phyloP scores from a whole-genome alignment of 495 filamentous ascomycete genomes.

The Daldinia vernicosa region DNA sequence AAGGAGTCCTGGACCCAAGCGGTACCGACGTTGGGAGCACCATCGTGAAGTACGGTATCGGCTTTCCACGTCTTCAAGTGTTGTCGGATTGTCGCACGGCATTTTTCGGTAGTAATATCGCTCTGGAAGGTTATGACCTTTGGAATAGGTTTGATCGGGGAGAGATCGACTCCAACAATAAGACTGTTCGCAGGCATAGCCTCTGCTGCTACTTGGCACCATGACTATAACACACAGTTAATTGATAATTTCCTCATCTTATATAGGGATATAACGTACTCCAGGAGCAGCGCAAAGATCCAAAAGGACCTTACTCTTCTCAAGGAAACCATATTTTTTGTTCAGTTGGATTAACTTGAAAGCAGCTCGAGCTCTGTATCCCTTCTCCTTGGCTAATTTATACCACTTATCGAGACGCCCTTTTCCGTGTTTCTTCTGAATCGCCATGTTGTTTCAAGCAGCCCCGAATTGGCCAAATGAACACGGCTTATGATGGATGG shows the following conservation, averaged over 20 bases:
- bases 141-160: constrained; percentile 95
- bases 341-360: constrained; percentile 99
- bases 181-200: constrained; percentile 89
- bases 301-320: constrained; percentile 92
- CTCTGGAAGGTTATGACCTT: constrained; percentile 93
- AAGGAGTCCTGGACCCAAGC: constrained; percentile 99
- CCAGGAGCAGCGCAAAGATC: constrained; percentile 98
- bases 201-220: constrained; percentile 98
- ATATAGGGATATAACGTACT: constrained; percentile 60
- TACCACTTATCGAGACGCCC: constrained; percentile 98
- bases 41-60: constrained; percentile 96
- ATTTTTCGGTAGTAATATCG: constrained; percentile 98
- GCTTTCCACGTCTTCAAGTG: constrained; percentile 98
- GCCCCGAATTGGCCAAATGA: constrained; percentile 1
- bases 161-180: constrained; percentile 93
- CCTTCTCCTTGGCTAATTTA: constrained; percentile 93
- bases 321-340: constrained; percentile 97
- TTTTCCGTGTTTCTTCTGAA: constrained; percentile 99
- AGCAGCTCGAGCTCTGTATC: constrained; percentile 93
- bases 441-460: constrained; percentile 71
- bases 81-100: constrained; percentile 85
- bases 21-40: constrained; percentile 96
- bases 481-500: neutral
- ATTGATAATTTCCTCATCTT: neutral
- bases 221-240: constrained; percentile 66